Base-by-base conservation (phyloP, 2,329 filamentous ascomycete genomes). In the Pyrenophora teres region DNA sequence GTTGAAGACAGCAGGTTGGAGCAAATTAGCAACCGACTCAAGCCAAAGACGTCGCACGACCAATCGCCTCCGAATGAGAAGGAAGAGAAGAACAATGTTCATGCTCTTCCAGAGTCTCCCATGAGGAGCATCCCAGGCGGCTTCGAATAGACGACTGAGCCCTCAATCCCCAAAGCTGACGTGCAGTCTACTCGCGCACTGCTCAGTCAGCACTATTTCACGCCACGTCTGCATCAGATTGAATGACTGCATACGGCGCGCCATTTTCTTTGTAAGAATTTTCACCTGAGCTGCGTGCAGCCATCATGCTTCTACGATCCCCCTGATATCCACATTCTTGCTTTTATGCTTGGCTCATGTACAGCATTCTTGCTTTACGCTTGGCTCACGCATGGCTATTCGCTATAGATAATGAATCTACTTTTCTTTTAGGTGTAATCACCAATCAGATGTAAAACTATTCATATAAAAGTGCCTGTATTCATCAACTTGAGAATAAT, bases 81-180 rank as follows among this genome's bases (percentile, higher is more conserved):
- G 48, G 50, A 64, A 18, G 60, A 69, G 13, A 69, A 74, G 39
- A 61, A 70, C 4, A 68, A 79, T 2, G 72, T 79, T 46, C 72
- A 77, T 46, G 77, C 78, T 2, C 67, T 72, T 31, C 73, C 74
- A 7, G 66, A 67, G 18, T 74, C 73, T 16, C 68, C 68, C 2
- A 51, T 63, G 16, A 70, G 70, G 57, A 47, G 55, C 18, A 53
- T 72, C 10, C 71, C 71, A 15, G 70, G 71, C 19, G 64, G 68
- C 7, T 73, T 74, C 49, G 51, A 61, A 39, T 57, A 37, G 56
- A 35, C 18, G 19, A 27, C 21, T 30, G 37, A 13, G 18, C 40
- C 40, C 10, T 23, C 32, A n/a, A 18, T 27, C 10, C 10, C 12
- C 27, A 30, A 13, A 4, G 27, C 27, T 30, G 27, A 30, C 9